phyloP scores from a whole-genome alignment of 2,329 filamentous ascomycete genomes.

The Cucurbitaria berberidis region DNA sequence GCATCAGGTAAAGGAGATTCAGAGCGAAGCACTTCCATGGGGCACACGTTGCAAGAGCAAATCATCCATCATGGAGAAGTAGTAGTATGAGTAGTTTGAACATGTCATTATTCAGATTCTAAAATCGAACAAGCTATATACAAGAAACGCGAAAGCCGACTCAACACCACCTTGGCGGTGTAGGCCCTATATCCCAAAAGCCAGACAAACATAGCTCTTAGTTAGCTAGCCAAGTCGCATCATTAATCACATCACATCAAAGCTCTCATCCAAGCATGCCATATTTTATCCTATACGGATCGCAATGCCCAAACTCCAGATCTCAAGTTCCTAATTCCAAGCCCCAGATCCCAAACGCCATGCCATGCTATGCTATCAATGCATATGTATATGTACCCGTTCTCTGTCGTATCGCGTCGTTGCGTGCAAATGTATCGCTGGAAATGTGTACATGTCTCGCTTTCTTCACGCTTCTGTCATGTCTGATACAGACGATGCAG shows the following conservation, averaged over 20 bases:
- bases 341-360: background rate
- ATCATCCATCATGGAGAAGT: background rate
- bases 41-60: no score
- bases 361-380: background rate
- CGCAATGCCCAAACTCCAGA: background rate
- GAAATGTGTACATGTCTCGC: background rate
- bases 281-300: no score
- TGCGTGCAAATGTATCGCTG: background rate
- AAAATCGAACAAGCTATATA: background rate
- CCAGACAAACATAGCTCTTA: background rate
- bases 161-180: background rate
- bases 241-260: no score
- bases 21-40: no score
- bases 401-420: no score
- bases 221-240: background rate
- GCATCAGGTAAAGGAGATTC: no score
- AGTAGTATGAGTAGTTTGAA: background rate
- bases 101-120: background rate
- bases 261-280: no score
- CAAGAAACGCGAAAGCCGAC: background rate
- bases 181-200: slow-evolving; percentile 10
- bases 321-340: no score
- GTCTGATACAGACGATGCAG: slow-evolving; percentile 37
- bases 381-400: background rate
- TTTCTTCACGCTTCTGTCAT: slow-evolving; percentile 29